Base-by-base conservation (phyloP, 2,329 filamentous ascomycete genomes). In the Trichoderma gracile region DNA sequence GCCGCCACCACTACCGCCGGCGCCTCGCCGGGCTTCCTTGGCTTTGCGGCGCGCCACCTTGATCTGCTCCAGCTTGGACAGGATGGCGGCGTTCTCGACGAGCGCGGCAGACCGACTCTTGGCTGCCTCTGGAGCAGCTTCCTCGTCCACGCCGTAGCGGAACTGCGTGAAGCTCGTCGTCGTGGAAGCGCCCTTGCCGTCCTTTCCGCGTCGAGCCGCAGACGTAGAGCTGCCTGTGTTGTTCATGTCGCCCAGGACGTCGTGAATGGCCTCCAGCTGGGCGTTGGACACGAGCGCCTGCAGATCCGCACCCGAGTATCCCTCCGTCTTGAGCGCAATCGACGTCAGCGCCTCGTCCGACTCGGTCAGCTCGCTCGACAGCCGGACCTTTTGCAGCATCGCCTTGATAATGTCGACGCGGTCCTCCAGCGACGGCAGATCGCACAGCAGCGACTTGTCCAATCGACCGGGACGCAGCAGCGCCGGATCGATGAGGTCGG, bases 221-320 rank as follows among this genome's bases (percentile, higher is more conserved):
- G 70, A 69, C 71, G 49, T 86, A 81, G 71, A 69, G 5, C 68
- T 89, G 86, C 61, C 87, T 4, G 33, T 14, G 33, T 38, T 38
- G 86, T 61, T 87, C 5, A 74, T 71, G 50, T 77, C 89, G n/a
- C 59, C 59, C 0, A 99, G 84, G 2, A 96, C 88, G 69, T 97
- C 93, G 74, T 99, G 95, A 68, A 99, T 97, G 30, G 95, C 95
- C 78, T 98, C 94, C 6, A 99, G 84, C 75, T 99, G 95, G 0
- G 95, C 93, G 70, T 99, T 99, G 71, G 96, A 97, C 49, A 98
- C 88, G 7, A 99, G 84, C 0, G 94, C 95, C 76, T 99, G 95
- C 3, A 99, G 81, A 78, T 99, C 95, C 1, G 95, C 95, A 14
- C 95, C 95, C 0, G 92, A 95, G 75, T 96, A 97, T 10, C 95